Evolutionary conservation across 495 filamentous ascomycete species (phyloP), one percentile per base, ranked within the genome.

Genomic region (Alectoria sarmentosa): DNA sequence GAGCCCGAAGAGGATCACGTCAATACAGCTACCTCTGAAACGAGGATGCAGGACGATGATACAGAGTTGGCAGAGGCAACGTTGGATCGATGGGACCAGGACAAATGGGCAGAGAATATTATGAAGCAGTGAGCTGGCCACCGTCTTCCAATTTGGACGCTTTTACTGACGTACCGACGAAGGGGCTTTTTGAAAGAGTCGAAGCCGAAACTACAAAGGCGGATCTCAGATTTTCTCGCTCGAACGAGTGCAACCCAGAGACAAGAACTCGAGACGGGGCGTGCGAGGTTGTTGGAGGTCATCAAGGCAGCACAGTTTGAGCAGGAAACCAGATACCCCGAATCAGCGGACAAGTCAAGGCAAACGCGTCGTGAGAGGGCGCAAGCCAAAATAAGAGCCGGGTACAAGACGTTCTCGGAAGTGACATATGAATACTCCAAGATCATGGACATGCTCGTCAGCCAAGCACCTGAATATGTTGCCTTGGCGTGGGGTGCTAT

Each of bases 401-500:
- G 44, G 19, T 46, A 19, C 10, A n/a, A 19, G 19, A 10, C 17
- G 21, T n/a, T 46, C 21, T 46, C 19, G 19, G 44, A 46, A 23
- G 44, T 46, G 21, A 46, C 44, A n/a, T 46, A 46, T 23, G 44
- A 46, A 46, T 46, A 46, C 21, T 46, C 44, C 19, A n/a, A 46
- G 21, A 46, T 46, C 44, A 46, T 46, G 19, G 44, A 46, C 11
- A n/a, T 23, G 44, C 44, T 46, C 4, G 44, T 23, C 21, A n/a
- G 4, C 19, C 2, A n/a, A n/a, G 44, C 37, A 34, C 55, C 55
- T 58, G 55, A 58, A 34, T 58, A 58, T 34, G 55, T 58, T n/a
- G 3, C 55, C 14, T 23, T 58, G 26, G 55, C 37, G 19, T 58
- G 55, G 55, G 55, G 55, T 23, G 55, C 55, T 21, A 58, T 58